phyloP scores from a whole-genome alignment of 2,329 filamentous ascomycete genomes.

The Ascochyta lentis region DNA sequence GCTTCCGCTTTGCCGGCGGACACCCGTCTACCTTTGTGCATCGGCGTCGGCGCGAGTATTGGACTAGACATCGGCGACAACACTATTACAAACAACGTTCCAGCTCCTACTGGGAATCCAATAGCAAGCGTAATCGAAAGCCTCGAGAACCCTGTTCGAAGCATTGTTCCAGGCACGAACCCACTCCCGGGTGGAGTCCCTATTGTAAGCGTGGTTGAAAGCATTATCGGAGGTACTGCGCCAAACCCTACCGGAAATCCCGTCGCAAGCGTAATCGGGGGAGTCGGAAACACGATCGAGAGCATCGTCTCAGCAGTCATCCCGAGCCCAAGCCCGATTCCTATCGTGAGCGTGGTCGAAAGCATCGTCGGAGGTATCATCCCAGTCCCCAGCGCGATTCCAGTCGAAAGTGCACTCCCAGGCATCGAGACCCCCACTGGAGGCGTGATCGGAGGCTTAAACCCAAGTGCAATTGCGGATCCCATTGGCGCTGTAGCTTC shows the following conservation, averaged over 20 bases:
- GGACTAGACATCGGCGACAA: background rate
- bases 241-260: background rate
- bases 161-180: background rate
- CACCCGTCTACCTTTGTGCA: background rate
- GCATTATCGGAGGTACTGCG: background rate
- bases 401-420: background rate
- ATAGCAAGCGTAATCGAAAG: background rate
- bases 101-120: background rate
- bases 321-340: background rate
- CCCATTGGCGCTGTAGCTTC: too few species aligned
- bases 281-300: background rate
- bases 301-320: background rate
- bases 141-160: background rate
- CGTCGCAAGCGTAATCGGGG: background rate
- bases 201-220: background rate
- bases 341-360: background rate
- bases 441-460: too few species aligned
- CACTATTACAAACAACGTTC: background rate
- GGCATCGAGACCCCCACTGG: background rate
- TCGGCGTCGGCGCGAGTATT: background rate
- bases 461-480: too few species aligned
- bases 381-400: background rate
- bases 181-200: background rate
- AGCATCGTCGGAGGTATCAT: background rate
- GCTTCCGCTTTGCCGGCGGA: background rate